Evolutionary conservation across 352 stramenopile genomes (phyloP).

Genomic region (Phytophthora pluvialis): DNA sequence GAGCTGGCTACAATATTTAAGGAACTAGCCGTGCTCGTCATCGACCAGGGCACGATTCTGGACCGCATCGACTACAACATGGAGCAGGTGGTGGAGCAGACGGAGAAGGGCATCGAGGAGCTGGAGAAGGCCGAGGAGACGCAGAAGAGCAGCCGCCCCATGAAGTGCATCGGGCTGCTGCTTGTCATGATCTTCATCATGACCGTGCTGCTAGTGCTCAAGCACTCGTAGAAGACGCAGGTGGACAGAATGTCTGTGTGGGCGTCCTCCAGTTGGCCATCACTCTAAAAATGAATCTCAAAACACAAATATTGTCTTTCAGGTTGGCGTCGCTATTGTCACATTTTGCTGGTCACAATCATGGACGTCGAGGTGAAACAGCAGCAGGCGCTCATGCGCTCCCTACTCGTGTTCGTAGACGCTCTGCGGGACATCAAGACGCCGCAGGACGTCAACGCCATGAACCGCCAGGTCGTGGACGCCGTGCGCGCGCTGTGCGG

Average conservation of each 20-base stretch:
- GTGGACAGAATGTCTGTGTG: constrained; percentile 12
- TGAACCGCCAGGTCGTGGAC: constrained; percentile 23
- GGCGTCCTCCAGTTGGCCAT: not conserved
- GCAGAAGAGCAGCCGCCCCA: constrained; percentile 97
- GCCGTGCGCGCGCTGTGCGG: constrained; percentile 48
- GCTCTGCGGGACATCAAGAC: constrained; percentile 63
- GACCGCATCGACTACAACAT: constrained; percentile 99
- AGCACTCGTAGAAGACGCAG: constrained; percentile 76
- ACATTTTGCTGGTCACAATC: constrained; percentile 22
- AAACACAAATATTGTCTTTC: constrained; percentile 34
- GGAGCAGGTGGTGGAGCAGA: constrained; percentile 99
- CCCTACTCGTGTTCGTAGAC: constrained; percentile 72
- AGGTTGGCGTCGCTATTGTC: constrained; percentile 21
- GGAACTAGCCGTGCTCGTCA: constrained; percentile 99
- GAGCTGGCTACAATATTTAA: constrained; percentile 99
- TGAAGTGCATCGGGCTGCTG: constrained; percentile 95
- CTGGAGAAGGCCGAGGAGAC: constrained; percentile 99
- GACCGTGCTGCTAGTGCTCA: constrained; percentile 91
- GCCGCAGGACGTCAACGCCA: constrained; percentile 13
- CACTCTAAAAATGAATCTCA: constrained; percentile 16
- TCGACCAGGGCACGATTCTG: constrained; percentile 99
- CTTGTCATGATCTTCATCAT: constrained; percentile 95
- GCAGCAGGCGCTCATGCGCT: constrained; percentile 62
- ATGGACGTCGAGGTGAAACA: constrained; percentile 44
- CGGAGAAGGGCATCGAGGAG: constrained; percentile 98